Evolutionary conservation across 768 basidiomycete genomes (phyloP).

Genomic region (Mycena galopus): DNA sequence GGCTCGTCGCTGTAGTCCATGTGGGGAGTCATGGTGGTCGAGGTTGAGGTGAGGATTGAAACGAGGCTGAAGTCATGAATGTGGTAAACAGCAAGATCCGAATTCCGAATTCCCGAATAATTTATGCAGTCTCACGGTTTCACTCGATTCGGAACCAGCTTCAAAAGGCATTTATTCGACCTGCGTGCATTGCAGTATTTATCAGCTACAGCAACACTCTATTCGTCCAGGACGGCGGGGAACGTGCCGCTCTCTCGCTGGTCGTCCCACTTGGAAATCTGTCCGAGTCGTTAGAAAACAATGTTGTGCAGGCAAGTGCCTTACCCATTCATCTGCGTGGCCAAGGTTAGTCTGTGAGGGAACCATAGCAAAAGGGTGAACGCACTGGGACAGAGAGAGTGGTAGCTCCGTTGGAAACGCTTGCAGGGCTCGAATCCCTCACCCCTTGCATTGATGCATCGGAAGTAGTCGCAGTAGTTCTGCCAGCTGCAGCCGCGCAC

Average conservation of each 20-base stretch:
- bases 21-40: constrained; percentile 41
- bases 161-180: constrained; percentile 8
- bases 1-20: constrained; percentile 67
- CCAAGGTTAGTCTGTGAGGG: constrained; percentile 25
- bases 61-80: constrained; percentile 9
- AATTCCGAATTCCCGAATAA: constrained; percentile 4
- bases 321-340: constrained; percentile 90
- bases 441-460: constrained; percentile 96
- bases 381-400: constrained; percentile 98
- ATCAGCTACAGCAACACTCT: constrained; percentile 27
- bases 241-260: constrained; percentile 94
- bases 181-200: background rate
- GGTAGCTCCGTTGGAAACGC: constrained; percentile 96
- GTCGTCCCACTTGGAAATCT: constrained; percentile 94
- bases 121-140: background rate
- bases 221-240: constrained; percentile 85
- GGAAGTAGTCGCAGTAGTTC: constrained; percentile 99
- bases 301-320: constrained; percentile 37
- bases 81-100: background rate
- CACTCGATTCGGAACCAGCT: no score
- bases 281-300: constrained; percentile 31
- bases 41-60: background rate
- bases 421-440: constrained; percentile 99
- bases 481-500: constrained; percentile 72
- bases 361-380: constrained; percentile 37